These are phyloP conservation scores for Diaporthe nobilis DNA, from an alignment of 2,329 filamentous ascomycete genomes.

Conservation along the genomic window DNA sequence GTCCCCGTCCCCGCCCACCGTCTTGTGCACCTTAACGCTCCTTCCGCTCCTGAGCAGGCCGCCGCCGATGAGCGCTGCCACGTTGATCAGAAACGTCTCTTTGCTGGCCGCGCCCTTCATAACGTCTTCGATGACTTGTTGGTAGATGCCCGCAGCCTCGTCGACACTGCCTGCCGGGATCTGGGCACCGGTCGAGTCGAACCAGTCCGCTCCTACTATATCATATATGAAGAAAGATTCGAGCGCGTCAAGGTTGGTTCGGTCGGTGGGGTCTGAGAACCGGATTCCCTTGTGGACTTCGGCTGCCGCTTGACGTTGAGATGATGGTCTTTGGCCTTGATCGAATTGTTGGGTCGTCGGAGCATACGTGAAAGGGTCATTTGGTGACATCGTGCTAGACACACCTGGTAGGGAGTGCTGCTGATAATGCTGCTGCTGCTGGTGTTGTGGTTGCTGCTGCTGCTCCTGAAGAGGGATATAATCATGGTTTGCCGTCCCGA, in stretches of 20 bases:
- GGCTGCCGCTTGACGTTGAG: slow-evolving; percentile 7
- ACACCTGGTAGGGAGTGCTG: slow-evolving; percentile 23
- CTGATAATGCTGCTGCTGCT: slow-evolving; percentile 33
- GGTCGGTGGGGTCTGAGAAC: slow-evolving; percentile 56
- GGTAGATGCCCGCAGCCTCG: slow-evolving; percentile 68
- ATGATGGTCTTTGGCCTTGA: neutral
- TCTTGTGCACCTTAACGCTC: slow-evolving; percentile 27
- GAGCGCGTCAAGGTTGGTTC: slow-evolving; percentile 71
- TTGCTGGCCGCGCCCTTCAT: slow-evolving; percentile 64
- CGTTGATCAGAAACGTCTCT: slow-evolving; percentile 71
- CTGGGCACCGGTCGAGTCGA: slow-evolving; percentile 60
- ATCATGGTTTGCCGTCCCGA: neutral
- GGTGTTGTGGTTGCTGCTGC: slow-evolving; percentile 12
- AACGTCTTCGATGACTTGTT: slow-evolving; percentile 67
- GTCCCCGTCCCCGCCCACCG: neutral
- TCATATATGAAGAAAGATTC: slow-evolving; percentile 67
- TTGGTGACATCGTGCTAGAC: neutral
- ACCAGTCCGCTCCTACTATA: slow-evolving; percentile 66
- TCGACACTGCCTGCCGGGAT: slow-evolving; percentile 62
- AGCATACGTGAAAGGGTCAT: neutral
- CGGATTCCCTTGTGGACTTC: slow-evolving; percentile 41
- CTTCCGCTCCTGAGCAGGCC: slow-evolving; percentile 58
- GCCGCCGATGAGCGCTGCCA: slow-evolving; percentile 70
- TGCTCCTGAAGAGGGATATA: slow-evolving; percentile 29
- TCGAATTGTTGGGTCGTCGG: neutral